Evolutionary conservation across 257 asterid species (phyloP).

Genomic region (Lycium ferocissimum): DNA sequence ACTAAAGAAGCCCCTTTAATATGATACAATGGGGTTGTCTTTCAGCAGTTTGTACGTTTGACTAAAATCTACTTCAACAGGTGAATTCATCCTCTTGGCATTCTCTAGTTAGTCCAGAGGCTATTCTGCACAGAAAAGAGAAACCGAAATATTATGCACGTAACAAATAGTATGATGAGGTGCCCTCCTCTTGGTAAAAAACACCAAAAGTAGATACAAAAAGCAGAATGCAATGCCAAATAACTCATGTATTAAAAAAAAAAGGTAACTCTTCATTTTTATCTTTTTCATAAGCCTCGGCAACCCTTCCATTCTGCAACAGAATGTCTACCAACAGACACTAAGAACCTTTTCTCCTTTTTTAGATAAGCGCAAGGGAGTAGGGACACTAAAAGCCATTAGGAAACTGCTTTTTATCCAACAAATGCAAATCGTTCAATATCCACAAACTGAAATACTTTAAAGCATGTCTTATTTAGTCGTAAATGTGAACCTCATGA

Average conservation of each 20-base stretch:
- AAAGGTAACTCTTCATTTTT: background rate
- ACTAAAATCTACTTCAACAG: slow-evolving; percentile 42
- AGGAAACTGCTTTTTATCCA: slow-evolving; percentile 16
- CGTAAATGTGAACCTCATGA: background rate
- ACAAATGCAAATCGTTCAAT: slow-evolving; percentile 7
- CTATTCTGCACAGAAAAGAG: slow-evolving; percentile 61
- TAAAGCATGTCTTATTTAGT: background rate
- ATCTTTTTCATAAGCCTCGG: background rate
- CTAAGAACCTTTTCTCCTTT: background rate
- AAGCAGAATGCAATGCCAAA: slow-evolving; percentile 16
- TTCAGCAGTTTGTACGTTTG: slow-evolving; percentile 32
- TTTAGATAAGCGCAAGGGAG: background rate
- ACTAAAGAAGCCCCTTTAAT: slow-evolving; percentile 4
- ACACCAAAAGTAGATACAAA: slow-evolving; percentile 9
- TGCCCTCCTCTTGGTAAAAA: background rate
- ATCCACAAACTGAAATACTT: slow-evolving; percentile 18
- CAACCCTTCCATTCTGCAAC: slow-evolving; percentile 24
- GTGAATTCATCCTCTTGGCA: slow-evolving; percentile 66
- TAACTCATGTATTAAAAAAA: background rate
- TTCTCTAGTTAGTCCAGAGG: slow-evolving; percentile 59
- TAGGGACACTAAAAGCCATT: background rate
- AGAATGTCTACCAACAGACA: slow-evolving; percentile 5
- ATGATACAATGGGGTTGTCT: slow-evolving; percentile 32
- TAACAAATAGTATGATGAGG: background rate
- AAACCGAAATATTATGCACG: slow-evolving; percentile 33